A percentile compares a stretch with the other conserved stretches of the same genome.
Evolutionary conservation across 345 rosid genomes (phyloP).

Genomic region (Eucalyptus pauciflora): DNA sequence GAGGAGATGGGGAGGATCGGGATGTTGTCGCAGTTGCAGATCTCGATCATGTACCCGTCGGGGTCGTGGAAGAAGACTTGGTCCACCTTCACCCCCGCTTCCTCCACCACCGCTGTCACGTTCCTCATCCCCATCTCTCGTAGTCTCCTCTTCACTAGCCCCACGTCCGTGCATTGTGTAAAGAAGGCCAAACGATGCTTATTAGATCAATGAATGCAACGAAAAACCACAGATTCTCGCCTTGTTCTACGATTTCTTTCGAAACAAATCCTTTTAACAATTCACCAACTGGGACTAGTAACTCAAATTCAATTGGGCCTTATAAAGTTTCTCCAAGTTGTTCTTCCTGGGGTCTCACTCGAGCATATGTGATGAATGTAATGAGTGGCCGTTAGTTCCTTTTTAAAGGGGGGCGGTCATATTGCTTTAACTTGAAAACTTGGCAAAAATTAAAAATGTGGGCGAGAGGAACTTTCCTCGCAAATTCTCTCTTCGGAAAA

Average conservation of each 20-base stretch:
- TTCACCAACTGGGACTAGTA: background rate
- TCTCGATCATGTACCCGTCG: slow-evolving; percentile 32
- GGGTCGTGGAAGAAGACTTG: slow-evolving; percentile 38
- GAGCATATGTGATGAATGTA: background rate
- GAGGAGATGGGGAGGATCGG: slow-evolving; percentile 16
- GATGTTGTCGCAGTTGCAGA: slow-evolving; percentile 28
- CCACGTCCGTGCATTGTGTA: slow-evolving; percentile 20
- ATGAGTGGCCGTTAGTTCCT: background rate
- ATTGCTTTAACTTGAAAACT: background rate
- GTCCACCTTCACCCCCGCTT: slow-evolving; percentile 21
- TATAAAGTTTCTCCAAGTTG: background rate
- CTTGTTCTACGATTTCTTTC: background rate
- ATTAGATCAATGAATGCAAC: background rate
- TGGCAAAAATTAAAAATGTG: background rate
- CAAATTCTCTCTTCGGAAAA: background rate
- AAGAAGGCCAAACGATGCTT: background rate
- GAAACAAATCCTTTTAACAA: background rate
- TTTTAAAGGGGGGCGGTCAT: too few species aligned
- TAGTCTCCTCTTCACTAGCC: slow-evolving; percentile 20
- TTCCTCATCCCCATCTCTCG: slow-evolving; percentile 14
- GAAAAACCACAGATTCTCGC: background rate
- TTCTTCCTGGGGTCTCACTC: background rate
- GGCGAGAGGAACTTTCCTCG: background rate
- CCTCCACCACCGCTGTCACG: slow-evolving; percentile 16
- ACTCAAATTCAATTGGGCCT: background rate